These are phyloP conservation scores for Purpureocillium lavendulum DNA, from an alignment of 2,329 filamentous ascomycete genomes.

Conservation along the genomic window DNA sequence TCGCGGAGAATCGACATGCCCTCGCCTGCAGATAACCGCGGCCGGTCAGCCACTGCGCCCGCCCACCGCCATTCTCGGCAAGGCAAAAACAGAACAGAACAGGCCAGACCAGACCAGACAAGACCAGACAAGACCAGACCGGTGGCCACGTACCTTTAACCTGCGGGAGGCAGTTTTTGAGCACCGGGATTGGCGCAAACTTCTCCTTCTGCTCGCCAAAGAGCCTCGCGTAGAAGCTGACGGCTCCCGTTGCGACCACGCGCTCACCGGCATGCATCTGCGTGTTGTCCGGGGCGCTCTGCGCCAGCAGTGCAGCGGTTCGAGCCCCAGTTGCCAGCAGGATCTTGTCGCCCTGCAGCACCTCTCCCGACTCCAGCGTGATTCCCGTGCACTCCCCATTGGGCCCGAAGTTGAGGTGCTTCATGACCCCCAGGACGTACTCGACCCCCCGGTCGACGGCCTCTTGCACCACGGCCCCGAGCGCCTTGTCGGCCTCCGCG, in stretches of 20 bases:
- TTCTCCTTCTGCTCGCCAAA: conserved; percentile 34
- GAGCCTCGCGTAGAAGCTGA: conserved; percentile 31
- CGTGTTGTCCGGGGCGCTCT: conserved; percentile 37
- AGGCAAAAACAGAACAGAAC: too few relatives aligned
- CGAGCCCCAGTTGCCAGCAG: conserved; percentile 49
- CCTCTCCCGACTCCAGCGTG: conserved; percentile 33
- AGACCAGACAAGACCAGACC: too few relatives aligned
- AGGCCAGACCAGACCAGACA: too few relatives aligned
- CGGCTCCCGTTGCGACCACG: conserved; percentile 47
- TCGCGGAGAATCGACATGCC: conserved; percentile 35
- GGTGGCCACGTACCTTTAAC: conserved; percentile 32
- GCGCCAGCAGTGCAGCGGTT: conserved; percentile 44
- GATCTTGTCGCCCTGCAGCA: conserved; percentile 41
- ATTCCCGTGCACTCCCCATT: conserved; percentile 41
- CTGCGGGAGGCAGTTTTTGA: conserved; percentile 34
- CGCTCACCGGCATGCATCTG: conserved; percentile 44
- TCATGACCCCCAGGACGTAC: conserved; percentile 44
- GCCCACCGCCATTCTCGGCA: neutral
- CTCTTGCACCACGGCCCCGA: conserved; percentile 44
- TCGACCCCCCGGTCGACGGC: conserved; percentile 45
- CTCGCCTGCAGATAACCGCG: conserved; percentile 20
- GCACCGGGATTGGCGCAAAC: conserved; percentile 43
- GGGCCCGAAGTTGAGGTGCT: conserved; percentile 35
- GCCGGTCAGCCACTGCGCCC: conserved; percentile 4
- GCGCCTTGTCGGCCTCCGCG: conserved; percentile 48